Evolutionary conservation across 148 eudicot genomes (phyloP), one percentile per base, ranked within the genome.

Genomic region (Silene latifolia): DNA sequence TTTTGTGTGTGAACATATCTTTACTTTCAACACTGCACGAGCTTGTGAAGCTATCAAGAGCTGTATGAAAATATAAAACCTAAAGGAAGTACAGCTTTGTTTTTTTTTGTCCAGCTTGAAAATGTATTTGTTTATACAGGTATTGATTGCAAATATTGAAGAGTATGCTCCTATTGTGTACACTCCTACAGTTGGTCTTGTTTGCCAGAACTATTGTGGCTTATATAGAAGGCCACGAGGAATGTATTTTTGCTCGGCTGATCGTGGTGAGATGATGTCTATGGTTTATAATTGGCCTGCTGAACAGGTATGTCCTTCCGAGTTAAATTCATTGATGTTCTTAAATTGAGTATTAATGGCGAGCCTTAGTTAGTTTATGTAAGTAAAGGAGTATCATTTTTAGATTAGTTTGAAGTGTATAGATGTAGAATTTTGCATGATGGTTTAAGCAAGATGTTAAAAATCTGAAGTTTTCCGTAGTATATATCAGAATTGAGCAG

Each of bases 201-300:
- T 95, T 74, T 95, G 98, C 79, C 98, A 95, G 75, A 90, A 95
- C 67, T 95, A 92, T 69, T 84, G 98, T 80, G 98, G 98, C 60
- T 81, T 95, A 63, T 95, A 90, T 74, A 89, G 98, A 88, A 86
- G 98, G 82, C 98, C 98, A 11, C 85, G 98, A 76, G 98, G 98
- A 60, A 95, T 95, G 97, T 95, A 91, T 71, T 95, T 95, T 69
- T 89, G 98, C 80, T 87, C 96, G 67, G 91, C 80, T 59, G 98
- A 95, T 83, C 92, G 98, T 82, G 98, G 98, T 75, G 98, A 95
- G 80, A 95, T 95, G 98, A 95, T 95, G 97, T 95, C 98, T 70
- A 95, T 95, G 98, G 97, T 90, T 76, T 92, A 95, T 82, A 95
- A 95, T 83, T 95, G 98, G 98, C 98, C 98, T 61, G 89, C 98